These are phyloP conservation scores for Hypomyces perniciosus DNA, from an alignment of 2,329 filamentous ascomycete genomes.

Conservation along the genomic window DNA sequence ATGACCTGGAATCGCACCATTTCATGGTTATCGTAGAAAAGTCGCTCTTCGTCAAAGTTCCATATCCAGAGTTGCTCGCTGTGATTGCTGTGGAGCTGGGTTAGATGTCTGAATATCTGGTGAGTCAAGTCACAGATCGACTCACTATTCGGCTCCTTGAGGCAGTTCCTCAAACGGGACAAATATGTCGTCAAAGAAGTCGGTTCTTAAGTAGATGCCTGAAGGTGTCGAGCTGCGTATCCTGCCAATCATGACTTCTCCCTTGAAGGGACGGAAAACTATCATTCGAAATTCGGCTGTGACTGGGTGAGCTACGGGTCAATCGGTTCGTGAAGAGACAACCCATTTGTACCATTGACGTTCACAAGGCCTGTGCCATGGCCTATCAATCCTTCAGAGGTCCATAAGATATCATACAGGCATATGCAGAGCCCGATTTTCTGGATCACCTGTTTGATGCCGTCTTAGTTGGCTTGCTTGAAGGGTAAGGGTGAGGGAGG, in stretches of 20 bases:
- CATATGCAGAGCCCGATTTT: constrained; percentile 91
- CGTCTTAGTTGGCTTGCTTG: background rate
- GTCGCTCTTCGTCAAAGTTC: constrained; percentile 64
- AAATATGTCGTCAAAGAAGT: constrained; percentile 92
- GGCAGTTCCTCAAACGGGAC: constrained; percentile 70
- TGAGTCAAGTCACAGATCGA: background rate
- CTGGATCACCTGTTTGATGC: constrained; percentile 62
- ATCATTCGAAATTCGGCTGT: constrained; percentile 87
- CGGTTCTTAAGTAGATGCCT: constrained; percentile 73
- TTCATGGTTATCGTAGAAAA: constrained; percentile 89
- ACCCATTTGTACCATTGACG: constrained; percentile 64
- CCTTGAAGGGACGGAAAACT: constrained; percentile 93
- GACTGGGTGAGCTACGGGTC: background rate
- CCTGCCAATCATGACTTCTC: constrained; percentile 79
- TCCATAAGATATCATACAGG: constrained; percentile 82
- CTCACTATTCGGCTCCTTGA: constrained; percentile 70
- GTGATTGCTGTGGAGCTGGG: constrained; percentile 50
- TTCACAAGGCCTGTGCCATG: constrained; percentile 90
- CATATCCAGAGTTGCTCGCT: constrained; percentile 80
- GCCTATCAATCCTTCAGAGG: constrained; percentile 89
- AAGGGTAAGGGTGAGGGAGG: background rate
- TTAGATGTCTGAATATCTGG: constrained; percentile 19
- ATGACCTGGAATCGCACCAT: constrained; percentile 81
- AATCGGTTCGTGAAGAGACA: too few species aligned
- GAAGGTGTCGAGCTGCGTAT: constrained; percentile 69